These are phyloP conservation scores for Fusarium pseudonygamai DNA, from an alignment of 2,329 filamentous ascomycete species.

Conservation along the genomic window DNA sequence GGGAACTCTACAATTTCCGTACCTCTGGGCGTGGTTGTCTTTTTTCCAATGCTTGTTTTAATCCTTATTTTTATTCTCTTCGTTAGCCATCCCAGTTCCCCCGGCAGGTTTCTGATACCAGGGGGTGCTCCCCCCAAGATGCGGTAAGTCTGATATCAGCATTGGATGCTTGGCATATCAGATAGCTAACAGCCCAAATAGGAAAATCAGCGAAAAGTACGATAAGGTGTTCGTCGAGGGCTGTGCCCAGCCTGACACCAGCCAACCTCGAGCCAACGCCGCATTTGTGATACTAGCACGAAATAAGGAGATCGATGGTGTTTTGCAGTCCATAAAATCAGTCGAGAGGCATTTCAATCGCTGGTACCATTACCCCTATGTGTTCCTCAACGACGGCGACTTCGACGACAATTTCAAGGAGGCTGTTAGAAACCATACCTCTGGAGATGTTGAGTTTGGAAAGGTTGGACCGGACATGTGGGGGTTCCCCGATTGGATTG, in stretches of 20 bases:
- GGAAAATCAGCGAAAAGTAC: constrained; percentile 96
- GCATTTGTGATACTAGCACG: constrained; percentile 95
- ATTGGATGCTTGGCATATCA: neutral
- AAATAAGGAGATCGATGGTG: constrained; percentile 96
- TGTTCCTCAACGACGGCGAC: constrained; percentile 96
- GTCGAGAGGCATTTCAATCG: constrained; percentile 99
- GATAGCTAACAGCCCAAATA: constrained; percentile 52
- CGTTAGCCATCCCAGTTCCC: constrained; percentile 84
- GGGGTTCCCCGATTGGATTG: constrained; percentile 97
- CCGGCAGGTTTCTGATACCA: constrained; percentile 85
- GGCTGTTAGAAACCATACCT: constrained; percentile 89
- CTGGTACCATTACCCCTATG: constrained; percentile 98
- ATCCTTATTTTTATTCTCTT: constrained; percentile 91
- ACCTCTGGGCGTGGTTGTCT: constrained; percentile 88
- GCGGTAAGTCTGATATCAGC: constrained; percentile 66
- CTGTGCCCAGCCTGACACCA: constrained; percentile 83
- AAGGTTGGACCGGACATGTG: constrained; percentile 91
- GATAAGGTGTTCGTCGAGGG: constrained; percentile 96
- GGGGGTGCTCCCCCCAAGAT: constrained; percentile 89
- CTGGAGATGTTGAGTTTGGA: constrained; percentile 87
- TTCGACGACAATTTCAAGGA: constrained; percentile 96
- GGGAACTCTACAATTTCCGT: constrained; percentile 94
- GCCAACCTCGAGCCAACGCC: constrained; percentile 85
- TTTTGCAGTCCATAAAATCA: constrained; percentile 96
- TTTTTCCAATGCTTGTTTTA: constrained; percentile 92